Conservation (phyloP, 768 basidiomycete species). For the Mycena leptocephala region DNA sequence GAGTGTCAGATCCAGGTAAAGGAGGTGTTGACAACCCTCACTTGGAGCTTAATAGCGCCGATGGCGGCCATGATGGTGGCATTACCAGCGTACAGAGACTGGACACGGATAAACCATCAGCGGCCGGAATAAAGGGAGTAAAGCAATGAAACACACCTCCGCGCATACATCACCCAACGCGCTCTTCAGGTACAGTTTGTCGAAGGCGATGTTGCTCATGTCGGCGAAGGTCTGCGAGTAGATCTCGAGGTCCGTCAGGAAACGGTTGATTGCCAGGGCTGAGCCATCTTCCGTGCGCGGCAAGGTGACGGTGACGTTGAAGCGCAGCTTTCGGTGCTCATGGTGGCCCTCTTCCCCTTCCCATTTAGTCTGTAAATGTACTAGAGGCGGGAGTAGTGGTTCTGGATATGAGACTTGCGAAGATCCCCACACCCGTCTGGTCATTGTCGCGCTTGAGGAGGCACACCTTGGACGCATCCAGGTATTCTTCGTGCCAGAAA, state of each 20-base stretch:
- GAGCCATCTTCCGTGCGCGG: too few relatives aligned
- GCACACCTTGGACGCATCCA: too few relatives aligned
- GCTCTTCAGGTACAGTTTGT: background rate
- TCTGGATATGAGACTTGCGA: too few relatives aligned
- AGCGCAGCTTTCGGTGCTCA: too few relatives aligned
- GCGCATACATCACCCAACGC: background rate
- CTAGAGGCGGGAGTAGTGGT: too few relatives aligned
- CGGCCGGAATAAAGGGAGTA: background rate
- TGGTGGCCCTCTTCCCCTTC: too few relatives aligned
- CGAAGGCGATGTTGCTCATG: slow-evolving; percentile 14
- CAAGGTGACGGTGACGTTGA: too few relatives aligned
- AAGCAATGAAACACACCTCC: slow-evolving; percentile 1
- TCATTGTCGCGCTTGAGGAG: too few relatives aligned
- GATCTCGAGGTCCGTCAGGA: slow-evolving; percentile 13
- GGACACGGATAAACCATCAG: background rate
- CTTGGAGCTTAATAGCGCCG: background rate
- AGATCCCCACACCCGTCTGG: too few relatives aligned
- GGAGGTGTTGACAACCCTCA: background rate
- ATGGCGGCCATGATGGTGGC: background rate
- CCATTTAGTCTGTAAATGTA: too few relatives aligned
- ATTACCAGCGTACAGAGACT: background rate
- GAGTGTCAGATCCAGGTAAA: background rate
- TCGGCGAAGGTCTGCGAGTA: slow-evolving; percentile 16
- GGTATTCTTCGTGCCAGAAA: too few relatives aligned
- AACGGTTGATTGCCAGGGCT: slow-evolving; percentile 13